Conservation (phyloP, 2,329 filamentous ascomycete genomes). For the Leptographium radiaticola region DNA sequence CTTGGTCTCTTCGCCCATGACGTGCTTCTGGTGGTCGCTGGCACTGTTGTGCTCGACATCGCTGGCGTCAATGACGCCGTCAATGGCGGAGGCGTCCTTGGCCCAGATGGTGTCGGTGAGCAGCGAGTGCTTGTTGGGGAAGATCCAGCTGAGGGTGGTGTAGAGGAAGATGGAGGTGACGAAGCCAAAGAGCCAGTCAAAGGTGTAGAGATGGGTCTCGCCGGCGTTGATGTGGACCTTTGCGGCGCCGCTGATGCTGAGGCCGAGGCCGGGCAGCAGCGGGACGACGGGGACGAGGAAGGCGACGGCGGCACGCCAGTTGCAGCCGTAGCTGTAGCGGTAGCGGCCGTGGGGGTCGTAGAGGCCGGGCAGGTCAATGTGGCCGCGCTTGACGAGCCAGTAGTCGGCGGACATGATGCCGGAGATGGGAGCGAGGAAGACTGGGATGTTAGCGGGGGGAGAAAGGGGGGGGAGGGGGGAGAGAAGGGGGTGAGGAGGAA, state of each 20-base stretch:
- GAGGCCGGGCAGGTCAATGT: slow-evolving; percentile 27
- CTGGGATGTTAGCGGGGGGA: not conserved
- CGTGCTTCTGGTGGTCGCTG: not conserved
- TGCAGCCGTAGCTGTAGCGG: slow-evolving; percentile 17
- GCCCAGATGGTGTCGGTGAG: slow-evolving; percentile 27
- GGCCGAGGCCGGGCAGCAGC: slow-evolving; percentile 19
- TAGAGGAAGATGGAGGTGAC: slow-evolving; percentile 42
- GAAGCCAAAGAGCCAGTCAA: slow-evolving; percentile 56
- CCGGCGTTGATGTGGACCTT: slow-evolving; percentile 23
- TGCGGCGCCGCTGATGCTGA: slow-evolving; percentile 9
- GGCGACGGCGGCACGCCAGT: slow-evolving; percentile 14
- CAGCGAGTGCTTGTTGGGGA: slow-evolving; percentile 36
- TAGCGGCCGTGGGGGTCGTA: slow-evolving; percentile 29
- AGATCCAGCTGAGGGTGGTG: slow-evolving; percentile 30
- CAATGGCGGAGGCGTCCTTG: slow-evolving; percentile 12
- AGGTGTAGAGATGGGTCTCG: slow-evolving; percentile 41
- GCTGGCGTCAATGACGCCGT: slow-evolving; percentile 12
- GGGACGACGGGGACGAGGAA: slow-evolving; percentile 16
- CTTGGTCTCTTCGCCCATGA: slow-evolving; percentile 4
- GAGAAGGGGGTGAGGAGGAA: no score
- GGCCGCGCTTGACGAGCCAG: slow-evolving; percentile 22
- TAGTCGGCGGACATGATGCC: slow-evolving; percentile 28
- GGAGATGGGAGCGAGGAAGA: slow-evolving; percentile 27
- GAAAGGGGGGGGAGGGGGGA: not conserved
- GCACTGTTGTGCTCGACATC: slow-evolving; percentile 4